phyloP scores from a whole-genome alignment of 352 stramenopile genomes.

The Hyaloperonospora brassicae region DNA sequence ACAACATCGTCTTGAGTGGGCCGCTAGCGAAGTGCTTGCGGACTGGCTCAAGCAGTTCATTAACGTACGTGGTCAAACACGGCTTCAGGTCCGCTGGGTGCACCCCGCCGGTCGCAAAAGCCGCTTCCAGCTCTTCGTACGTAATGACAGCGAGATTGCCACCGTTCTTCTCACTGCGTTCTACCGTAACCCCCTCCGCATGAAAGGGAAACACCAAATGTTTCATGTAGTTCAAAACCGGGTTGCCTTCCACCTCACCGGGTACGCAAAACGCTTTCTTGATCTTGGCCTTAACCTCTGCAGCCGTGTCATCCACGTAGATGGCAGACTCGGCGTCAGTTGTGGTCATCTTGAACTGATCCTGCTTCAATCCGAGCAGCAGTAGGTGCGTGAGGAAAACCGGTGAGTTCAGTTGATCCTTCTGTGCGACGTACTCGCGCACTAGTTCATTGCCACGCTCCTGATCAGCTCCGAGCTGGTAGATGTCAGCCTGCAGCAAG shows the following conservation, averaged over 20 bases:
- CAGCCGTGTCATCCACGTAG: conserved; percentile 95
- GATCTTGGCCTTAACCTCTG: conserved; percentile 95
- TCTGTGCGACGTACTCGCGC: conserved; percentile 93
- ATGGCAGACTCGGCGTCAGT: conserved; percentile 96
- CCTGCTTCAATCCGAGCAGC: conserved; percentile 96
- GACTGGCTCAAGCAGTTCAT: conserved; percentile 93
- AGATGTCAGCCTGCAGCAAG: conserved; percentile 97
- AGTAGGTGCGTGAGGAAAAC: conserved; percentile 97
- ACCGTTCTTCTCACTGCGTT: conserved; percentile 80
- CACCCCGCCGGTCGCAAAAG: conserved; percentile 88
- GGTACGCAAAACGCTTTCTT: conserved; percentile 98
- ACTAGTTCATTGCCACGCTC: conserved; percentile 93
- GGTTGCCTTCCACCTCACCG: conserved; percentile 86
- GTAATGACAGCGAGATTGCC: conserved; percentile 83
- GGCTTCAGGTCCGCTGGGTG: conserved; percentile 96
- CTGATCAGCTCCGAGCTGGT: conserved; percentile 97
- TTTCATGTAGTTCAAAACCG: conserved; percentile 95
- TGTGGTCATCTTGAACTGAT: conserved; percentile 99
- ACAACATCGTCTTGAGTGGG: conserved; percentile 93
- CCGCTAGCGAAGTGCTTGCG: conserved; percentile 92
- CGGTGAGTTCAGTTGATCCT: conserved; percentile 58
- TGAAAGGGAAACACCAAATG: conserved; percentile 90
- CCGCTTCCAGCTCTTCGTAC: conserved; percentile 87
- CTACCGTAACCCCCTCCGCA: conserved; percentile 56
- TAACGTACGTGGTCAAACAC: conserved; percentile 89